Conservation (phyloP, 2,329 filamentous ascomycete species). For the Pseudogymnoascus sp. region DNA sequence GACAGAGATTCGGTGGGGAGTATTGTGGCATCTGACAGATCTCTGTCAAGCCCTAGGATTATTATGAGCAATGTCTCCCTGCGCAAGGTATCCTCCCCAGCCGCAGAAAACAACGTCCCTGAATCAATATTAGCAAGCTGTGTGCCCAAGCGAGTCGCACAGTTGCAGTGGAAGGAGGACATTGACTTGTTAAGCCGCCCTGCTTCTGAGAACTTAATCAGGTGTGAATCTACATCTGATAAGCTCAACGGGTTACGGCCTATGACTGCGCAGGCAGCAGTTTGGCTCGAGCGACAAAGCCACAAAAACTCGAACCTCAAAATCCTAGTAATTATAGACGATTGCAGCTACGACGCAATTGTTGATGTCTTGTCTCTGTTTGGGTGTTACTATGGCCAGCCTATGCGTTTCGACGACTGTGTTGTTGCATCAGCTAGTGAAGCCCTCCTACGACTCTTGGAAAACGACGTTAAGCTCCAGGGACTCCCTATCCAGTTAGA, state of each 20-base stretch:
- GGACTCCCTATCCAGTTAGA: too few species aligned
- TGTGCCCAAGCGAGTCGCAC: not conserved
- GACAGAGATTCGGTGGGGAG: slow-evolving; percentile 35
- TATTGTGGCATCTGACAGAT: slow-evolving; percentile 37
- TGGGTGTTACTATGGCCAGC: not conserved
- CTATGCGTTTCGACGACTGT: slow-evolving; percentile 37
- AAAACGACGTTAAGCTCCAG: too few species aligned
- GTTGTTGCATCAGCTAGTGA: too few species aligned
- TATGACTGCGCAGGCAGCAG: not conserved
- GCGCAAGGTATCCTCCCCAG: too few species aligned
- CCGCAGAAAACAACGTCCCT: too few species aligned
- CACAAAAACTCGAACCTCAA: not conserved
- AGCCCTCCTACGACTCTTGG: too few species aligned
- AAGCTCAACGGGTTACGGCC: not conserved
- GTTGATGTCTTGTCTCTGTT: too few species aligned
- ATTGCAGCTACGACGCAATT: too few species aligned
- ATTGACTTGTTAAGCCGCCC: not conserved
- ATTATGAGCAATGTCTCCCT: slow-evolving; percentile 29
- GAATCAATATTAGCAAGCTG: not conserved
- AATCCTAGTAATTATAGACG: not conserved
- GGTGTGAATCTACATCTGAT: not conserved
- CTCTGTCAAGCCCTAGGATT: slow-evolving; percentile 31
- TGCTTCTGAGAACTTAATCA: not conserved
- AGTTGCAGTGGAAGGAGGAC: not conserved
- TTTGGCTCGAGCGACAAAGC: not conserved